Conservation (phyloP, 164 flowering plant species). For the Protea cynaroides region DNA sequence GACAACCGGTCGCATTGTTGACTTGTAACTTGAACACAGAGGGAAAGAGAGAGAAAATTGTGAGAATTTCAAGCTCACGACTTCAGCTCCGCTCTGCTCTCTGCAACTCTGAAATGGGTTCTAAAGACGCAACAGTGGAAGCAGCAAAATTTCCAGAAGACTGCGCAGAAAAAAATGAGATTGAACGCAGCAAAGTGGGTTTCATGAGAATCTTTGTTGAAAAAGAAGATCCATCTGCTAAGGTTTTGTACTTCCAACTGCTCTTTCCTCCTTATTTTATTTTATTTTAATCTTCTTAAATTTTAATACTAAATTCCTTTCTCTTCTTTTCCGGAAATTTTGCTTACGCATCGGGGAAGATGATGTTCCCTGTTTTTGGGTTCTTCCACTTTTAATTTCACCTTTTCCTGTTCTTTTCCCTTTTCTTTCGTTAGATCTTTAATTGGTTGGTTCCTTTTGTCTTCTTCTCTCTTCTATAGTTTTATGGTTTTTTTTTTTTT, state of each 20-base stretch:
- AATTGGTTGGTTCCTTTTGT: too few relatives aligned
- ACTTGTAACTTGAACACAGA: too few relatives aligned
- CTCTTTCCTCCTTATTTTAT: neutral
- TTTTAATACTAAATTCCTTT: neutral
- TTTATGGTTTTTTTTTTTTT: too few relatives aligned
- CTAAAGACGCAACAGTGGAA: neutral
- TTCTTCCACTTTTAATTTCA: neutral
- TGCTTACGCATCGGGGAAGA: neutral
- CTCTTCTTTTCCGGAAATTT: neutral
- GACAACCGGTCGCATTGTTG: too few relatives aligned
- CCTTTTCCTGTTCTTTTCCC: too few relatives aligned
- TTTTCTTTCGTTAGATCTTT: too few relatives aligned
- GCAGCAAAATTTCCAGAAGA: neutral
- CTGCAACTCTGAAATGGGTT: neutral
- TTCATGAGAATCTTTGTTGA: conserved; percentile 34
- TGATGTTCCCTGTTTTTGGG: neutral
- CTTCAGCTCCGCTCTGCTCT: too few relatives aligned
- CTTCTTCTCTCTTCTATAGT: too few relatives aligned
- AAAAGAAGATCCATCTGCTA: conserved; percentile 33
- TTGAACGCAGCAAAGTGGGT: conserved; percentile 27
- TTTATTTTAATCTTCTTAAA: neutral
- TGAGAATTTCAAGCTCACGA: too few relatives aligned
- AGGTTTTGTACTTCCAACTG: conserved; percentile 17
- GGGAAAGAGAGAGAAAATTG: too few relatives aligned
- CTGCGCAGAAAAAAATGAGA: conserved; percentile 7